These are phyloP conservation scores for Neoboletus brunneissimus DNA, from an alignment of 768 basidiomycete genomes.

Conservation along the genomic window DNA sequence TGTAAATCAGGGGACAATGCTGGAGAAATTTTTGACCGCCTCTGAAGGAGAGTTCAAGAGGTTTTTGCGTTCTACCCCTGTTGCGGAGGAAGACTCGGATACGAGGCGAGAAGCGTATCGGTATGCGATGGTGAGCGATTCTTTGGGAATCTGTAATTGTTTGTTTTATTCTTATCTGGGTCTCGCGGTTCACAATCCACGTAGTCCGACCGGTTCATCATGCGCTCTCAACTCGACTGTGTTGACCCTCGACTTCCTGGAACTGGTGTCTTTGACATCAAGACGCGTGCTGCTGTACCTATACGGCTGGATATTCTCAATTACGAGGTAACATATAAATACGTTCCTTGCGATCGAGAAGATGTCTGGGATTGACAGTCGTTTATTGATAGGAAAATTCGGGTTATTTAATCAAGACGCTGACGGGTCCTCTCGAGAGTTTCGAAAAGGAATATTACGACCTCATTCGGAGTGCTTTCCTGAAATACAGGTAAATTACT, in stretches of 20 bases:
- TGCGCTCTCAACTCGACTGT: slow-evolving; percentile 96
- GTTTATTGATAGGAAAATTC: slow-evolving; percentile 60
- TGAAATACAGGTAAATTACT: slow-evolving; percentile 78
- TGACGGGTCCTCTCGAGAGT: slow-evolving; percentile 65
- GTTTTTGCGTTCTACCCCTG: slow-evolving; percentile 41
- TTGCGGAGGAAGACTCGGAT: slow-evolving; percentile 31
- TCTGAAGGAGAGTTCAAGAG: slow-evolving; percentile 59
- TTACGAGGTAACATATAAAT: slow-evolving; percentile 60
- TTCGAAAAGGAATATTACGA: slow-evolving; percentile 97
- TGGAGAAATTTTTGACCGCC: slow-evolving; percentile 85
- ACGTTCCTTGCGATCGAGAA: neutral
- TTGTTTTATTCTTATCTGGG: neutral
- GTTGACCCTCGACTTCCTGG: slow-evolving; percentile 78
- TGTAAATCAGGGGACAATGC: slow-evolving; percentile 67
- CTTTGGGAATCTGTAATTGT: neutral
- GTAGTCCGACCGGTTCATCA: slow-evolving; percentile 57
- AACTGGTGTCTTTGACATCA: slow-evolving; percentile 92
- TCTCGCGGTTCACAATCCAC: neutral
- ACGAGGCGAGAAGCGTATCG: slow-evolving; percentile 72
- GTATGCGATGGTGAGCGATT: slow-evolving; percentile 66
- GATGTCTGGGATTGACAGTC: neutral
- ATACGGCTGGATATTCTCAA: slow-evolving; percentile 86
- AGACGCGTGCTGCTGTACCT: slow-evolving; percentile 84
- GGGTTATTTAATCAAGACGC: slow-evolving; percentile 67
- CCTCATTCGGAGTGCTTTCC: slow-evolving; percentile 87